A percentile compares a stretch with the other conserved stretches of the same genome.
These are phyloP conservation scores for Ascochyta lentis DNA, from an alignment of 2,329 filamentous ascomycete species.

Conservation along the genomic window DNA sequence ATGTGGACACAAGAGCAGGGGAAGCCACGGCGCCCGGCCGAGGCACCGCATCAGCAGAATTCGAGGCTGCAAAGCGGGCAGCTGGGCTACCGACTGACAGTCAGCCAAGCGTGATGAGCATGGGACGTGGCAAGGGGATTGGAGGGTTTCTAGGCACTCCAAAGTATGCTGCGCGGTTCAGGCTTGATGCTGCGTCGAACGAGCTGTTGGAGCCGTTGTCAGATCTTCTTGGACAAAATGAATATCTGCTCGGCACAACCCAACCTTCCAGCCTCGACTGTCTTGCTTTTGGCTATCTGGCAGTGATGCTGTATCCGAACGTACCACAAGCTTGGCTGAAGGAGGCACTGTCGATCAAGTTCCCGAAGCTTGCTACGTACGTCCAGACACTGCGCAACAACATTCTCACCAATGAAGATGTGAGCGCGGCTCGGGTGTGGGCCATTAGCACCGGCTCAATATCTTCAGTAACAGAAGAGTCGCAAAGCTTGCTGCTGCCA, in stretches of 20 bases:
- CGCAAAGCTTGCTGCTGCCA: slow-evolving; percentile 23
- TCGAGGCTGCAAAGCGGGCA: slow-evolving; percentile 46
- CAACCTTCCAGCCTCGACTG: slow-evolving; percentile 75
- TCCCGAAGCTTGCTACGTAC: slow-evolving; percentile 49
- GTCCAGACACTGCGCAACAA: slow-evolving; percentile 44
- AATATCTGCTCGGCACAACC: slow-evolving; percentile 61
- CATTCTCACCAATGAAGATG: slow-evolving; percentile 32
- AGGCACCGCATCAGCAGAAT: slow-evolving; percentile 42
- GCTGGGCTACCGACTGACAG: slow-evolving; percentile 47
- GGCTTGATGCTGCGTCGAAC: slow-evolving; percentile 74
- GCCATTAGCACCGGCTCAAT: slow-evolving; percentile 26
- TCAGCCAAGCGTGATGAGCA: slow-evolving; percentile 52
- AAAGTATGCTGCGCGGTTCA: slow-evolving; percentile 75
- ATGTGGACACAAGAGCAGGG: slow-evolving; percentile 52
- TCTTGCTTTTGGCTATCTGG: slow-evolving; percentile 79
- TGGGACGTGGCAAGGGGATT: slow-evolving; percentile 65
- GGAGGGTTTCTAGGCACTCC: slow-evolving; percentile 68
- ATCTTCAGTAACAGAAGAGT: background rate
- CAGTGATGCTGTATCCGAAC: slow-evolving; percentile 70
- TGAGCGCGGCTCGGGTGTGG: slow-evolving; percentile 37
- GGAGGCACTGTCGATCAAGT: slow-evolving; percentile 61
- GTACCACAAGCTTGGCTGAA: slow-evolving; percentile 69
- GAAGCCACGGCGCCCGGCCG: slow-evolving; percentile 40
- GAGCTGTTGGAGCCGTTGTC: slow-evolving; percentile 74
- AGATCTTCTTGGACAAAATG: slow-evolving; percentile 63